phyloP scores from a whole-genome alignment of 306 rosid genomes.

The Alnus rubra region DNA sequence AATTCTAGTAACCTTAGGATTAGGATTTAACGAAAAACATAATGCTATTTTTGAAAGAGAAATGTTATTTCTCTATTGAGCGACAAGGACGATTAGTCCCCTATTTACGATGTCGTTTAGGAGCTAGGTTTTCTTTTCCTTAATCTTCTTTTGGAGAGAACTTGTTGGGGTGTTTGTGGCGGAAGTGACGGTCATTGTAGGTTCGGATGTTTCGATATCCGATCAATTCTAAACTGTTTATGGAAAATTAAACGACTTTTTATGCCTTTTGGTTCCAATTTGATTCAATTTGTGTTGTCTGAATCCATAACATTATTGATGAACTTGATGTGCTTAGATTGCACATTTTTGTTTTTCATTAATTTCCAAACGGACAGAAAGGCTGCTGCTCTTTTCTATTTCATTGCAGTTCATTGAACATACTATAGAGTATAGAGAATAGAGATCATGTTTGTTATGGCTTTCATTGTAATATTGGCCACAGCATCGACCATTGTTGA shows the following conservation, averaged over 20 bases:
- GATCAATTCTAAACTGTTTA: not conserved
- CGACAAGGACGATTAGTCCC: conserved; percentile 25
- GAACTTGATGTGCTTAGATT: too few species aligned
- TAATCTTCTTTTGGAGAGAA: not conserved
- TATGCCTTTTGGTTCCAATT: not conserved
- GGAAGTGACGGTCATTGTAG: not conserved
- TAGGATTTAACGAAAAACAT: too few species aligned
- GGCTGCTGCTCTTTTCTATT: too few species aligned
- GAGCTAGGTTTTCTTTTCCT: not conserved
- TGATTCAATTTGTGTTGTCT: not conserved
- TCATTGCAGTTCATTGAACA: too few species aligned
- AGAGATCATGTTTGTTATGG: too few species aligned
- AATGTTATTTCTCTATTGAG: not conserved
- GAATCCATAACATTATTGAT: not conserved
- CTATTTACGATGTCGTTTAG: not conserved
- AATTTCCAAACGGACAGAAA: too few species aligned
- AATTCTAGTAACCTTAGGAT: too few species aligned
- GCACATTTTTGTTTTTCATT: too few species aligned
- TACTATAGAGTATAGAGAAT: too few species aligned
- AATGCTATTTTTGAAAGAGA: too few species aligned
- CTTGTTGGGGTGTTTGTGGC: not conserved
- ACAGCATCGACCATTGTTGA: too few species aligned
- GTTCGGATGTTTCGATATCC: not conserved
- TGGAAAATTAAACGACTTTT: not conserved
- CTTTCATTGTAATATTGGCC: too few species aligned